Evolutionary conservation across 108 stramenopile genomes (phyloP).

Genomic region (Pseudonitzschia pungens): DNA sequence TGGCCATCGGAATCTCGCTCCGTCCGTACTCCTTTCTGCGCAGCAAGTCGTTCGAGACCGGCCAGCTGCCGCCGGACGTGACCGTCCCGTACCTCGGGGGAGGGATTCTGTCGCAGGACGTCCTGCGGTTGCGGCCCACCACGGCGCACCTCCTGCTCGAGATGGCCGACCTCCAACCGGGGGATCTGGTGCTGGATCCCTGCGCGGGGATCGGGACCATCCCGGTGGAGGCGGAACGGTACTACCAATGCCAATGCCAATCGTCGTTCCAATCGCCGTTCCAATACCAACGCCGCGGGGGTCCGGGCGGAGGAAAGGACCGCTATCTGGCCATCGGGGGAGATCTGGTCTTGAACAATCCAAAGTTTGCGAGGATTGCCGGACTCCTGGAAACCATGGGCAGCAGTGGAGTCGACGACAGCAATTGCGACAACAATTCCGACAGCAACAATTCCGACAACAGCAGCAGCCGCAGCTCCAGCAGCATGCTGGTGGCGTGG

Average conservation of each 20-base stretch:
- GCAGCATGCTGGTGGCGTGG: conserved; percentile 38
- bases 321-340: conserved; percentile 49
- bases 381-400: background rate
- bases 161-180: conserved; percentile 38
- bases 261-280: too few relatives aligned
- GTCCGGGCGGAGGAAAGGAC: background rate
- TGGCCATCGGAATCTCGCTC: conserved; percentile 51
- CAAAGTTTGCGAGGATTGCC: background rate
- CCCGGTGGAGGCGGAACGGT: conserved; percentile 42
- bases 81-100: conserved; percentile 41
- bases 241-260: too few relatives aligned
- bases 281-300: too few relatives aligned
- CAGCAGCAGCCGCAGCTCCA: background rate
- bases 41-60: conserved; percentile 44
- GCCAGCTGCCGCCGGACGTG: conserved; percentile 53
- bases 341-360: conserved; percentile 47
- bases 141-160: conserved; percentile 55
- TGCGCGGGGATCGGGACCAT: conserved; percentile 74
- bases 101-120: conserved; percentile 18
- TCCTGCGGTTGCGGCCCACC: conserved; percentile 53
- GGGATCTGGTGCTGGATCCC: conserved; percentile 66
- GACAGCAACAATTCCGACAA: too few relatives aligned
- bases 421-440: background rate
- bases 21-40: conserved; percentile 53
- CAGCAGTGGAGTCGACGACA: background rate